Conservation (phyloP, 257 asterid genomes). For the Sherardia arvensis region DNA sequence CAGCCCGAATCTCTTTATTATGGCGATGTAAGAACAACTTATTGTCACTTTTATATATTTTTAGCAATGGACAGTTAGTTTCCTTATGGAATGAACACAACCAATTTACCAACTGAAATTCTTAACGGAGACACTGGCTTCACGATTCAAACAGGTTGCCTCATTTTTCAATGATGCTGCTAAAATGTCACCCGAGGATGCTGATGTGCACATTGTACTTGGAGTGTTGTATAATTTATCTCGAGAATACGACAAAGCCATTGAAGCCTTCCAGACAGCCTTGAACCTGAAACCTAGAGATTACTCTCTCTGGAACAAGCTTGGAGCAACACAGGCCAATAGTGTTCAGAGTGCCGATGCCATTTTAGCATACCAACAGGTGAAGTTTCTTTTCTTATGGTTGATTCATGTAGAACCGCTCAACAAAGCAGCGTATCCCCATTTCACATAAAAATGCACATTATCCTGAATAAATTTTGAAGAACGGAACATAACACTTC, state of each 20-base stretch:
- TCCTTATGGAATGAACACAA: constrained; percentile 2
- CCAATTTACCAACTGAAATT: neutral
- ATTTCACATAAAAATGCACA: too few relatives aligned
- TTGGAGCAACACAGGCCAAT: constrained; percentile 99
- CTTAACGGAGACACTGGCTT: constrained; percentile 10
- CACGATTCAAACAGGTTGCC: constrained; percentile 53
- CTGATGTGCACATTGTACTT: constrained; percentile 94
- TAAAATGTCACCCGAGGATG: constrained; percentile 89
- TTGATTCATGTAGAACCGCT: neutral
- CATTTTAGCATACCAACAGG: constrained; percentile 91
- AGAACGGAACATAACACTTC: neutral
- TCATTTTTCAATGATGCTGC: constrained; percentile 78
- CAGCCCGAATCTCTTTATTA: constrained; percentile 72
- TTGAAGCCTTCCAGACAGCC: constrained; percentile 87
- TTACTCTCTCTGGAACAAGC: constrained; percentile 99
- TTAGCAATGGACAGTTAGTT: too few relatives aligned
- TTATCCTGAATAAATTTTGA: neutral
- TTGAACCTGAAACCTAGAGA: constrained; percentile 91
- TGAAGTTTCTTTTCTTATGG: constrained; percentile 9
- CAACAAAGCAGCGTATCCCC: too few relatives aligned
- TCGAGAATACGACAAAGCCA: constrained; percentile 86
- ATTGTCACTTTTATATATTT: neutral
- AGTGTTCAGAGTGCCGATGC: constrained; percentile 98
- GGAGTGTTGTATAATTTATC: constrained; percentile 89
- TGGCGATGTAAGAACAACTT: constrained; percentile 67